A percentile compares a stretch with the other conserved stretches of the same genome.
These are phyloP conservation scores for Trichoderma aggressivum DNA, from an alignment of 2,329 filamentous ascomycete species.

Conservation along the genomic window DNA sequence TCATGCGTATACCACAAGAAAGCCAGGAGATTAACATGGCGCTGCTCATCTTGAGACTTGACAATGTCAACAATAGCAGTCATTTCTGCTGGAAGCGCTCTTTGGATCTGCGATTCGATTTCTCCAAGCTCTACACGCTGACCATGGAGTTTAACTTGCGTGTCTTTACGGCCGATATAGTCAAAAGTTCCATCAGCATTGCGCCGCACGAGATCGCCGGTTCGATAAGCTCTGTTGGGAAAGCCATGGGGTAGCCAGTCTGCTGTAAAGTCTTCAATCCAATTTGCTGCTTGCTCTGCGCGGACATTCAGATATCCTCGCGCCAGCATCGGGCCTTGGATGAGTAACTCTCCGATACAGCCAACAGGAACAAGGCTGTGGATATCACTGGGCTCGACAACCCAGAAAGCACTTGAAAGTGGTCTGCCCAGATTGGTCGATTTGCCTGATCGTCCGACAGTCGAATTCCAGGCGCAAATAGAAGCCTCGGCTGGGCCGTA, in stretches of 20 bases:
- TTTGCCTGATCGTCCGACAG: not conserved
- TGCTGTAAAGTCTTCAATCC: conserved; percentile 8
- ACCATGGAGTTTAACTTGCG: conserved; percentile 8
- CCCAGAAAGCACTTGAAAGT: conserved; percentile 21
- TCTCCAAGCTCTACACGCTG: conserved; percentile 9
- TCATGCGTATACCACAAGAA: not conserved
- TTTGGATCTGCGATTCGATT: conserved; percentile 4
- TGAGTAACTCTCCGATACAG: conserved; percentile 23
- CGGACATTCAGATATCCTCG: conserved; percentile 19
- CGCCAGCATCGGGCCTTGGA: conserved; percentile 24
- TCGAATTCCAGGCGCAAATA: conserved; percentile 7
- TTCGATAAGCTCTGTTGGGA: not conserved
- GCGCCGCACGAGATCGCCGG: not conserved
- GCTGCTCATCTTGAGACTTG: not conserved
- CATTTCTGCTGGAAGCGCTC: not conserved
- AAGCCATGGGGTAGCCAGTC: conserved; percentile 6
- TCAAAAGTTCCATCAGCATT: conserved; percentile 1
- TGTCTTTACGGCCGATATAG: conserved; percentile 8
- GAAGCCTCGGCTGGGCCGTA: conserved; percentile 16
- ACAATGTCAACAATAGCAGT: conserved; percentile 4
- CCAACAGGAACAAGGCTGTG: conserved; percentile 21
- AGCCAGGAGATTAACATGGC: not conserved
- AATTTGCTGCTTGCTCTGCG: not conserved
- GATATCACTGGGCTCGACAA: conserved; percentile 20
- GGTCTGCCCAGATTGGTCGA: conserved; percentile 17